Conservation (phyloP, 2,329 filamentous ascomycete genomes). For the Tolypocladium ovalisporum region DNA sequence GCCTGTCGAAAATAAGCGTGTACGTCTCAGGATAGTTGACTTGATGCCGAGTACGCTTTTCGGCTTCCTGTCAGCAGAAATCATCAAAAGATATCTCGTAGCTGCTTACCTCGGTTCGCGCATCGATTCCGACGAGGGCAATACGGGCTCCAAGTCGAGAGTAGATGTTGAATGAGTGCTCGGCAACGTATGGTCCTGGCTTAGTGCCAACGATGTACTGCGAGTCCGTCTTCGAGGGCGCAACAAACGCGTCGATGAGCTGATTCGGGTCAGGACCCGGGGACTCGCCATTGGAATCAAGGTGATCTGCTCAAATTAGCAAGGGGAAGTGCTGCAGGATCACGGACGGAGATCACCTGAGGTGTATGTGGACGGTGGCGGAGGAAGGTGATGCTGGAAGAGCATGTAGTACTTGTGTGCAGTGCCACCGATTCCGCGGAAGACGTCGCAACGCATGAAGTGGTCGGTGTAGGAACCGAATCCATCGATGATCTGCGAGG, state of each 20-base stretch:
- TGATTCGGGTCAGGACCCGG: conserved; percentile 59
- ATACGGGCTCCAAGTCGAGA: conserved; percentile 73
- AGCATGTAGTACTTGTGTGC: conserved; percentile 98
- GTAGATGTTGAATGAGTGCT: conserved; percentile 80
- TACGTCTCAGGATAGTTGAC: conserved; percentile 93
- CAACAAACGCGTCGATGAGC: conserved; percentile 63
- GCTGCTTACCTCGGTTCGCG: conserved; percentile 63
- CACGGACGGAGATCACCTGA: conserved; percentile 41
- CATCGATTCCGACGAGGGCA: conserved; percentile 81
- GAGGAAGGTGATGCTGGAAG: conserved; percentile 89
- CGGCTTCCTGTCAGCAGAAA: background rate
- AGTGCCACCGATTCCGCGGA: conserved; percentile 80
- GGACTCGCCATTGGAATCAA: conserved; percentile 17
- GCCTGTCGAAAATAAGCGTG: conserved; percentile 67
- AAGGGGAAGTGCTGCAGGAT: too few species aligned
- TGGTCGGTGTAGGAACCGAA: conserved; percentile 89
- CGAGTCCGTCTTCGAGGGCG: conserved; percentile 41
- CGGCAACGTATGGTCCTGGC: conserved; percentile 79
- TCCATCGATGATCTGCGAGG: conserved; percentile 66
- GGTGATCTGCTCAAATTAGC: conserved; percentile 3
- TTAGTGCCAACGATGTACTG: conserved; percentile 71
- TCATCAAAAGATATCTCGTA: too few species aligned
- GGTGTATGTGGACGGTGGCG: conserved; percentile 76
- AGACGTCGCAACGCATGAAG: conserved; percentile 89
- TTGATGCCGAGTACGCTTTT: conserved; percentile 71